A percentile compares a stretch with the other conserved stretches of the same genome.
These are phyloP conservation scores for Hypoxylon fragiforme DNA, from an alignment of 495 filamentous ascomycete genomes.

Conservation along the genomic window DNA sequence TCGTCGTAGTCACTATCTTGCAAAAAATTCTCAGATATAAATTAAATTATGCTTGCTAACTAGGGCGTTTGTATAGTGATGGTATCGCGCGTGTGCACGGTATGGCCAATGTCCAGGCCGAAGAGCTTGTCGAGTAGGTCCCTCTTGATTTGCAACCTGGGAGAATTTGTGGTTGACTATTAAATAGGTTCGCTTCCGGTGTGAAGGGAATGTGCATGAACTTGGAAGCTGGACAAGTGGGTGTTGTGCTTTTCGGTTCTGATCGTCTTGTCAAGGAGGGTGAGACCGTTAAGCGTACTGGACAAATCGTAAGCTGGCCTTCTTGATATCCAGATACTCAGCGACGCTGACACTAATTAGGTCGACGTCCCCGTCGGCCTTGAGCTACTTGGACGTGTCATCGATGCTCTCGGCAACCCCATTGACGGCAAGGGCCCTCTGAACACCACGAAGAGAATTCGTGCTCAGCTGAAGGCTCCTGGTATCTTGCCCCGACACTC, in stretches of 20 bases:
- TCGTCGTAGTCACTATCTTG: background rate
- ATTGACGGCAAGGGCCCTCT: conserved; percentile 99
- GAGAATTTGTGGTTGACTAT: conserved; percentile 35
- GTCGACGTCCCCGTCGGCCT: conserved; percentile 95
- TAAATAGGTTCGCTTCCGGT: conserved; percentile 89
- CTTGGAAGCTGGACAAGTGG: conserved; percentile 98
- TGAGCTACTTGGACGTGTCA: conserved; percentile 94
- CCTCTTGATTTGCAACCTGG: conserved; percentile 13
- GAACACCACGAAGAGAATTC: conserved; percentile 86
- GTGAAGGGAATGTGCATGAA: conserved; percentile 99
- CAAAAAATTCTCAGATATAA: conserved; percentile 2
- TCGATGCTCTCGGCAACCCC: conserved; percentile 97
- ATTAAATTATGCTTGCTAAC: conserved; percentile 45
- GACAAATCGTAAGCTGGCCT: conserved; percentile 82
- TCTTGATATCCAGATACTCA: conserved; percentile 1
- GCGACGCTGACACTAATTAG: conserved; percentile 48
- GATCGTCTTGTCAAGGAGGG: conserved; percentile 99
- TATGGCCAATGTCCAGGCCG: conserved; percentile 99
- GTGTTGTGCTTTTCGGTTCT: conserved; percentile 99
- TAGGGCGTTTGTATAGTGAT: conserved; percentile 67
- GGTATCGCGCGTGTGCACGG: conserved; percentile 99
- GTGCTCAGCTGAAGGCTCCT: conserved; percentile 98
- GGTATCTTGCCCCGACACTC: conserved; percentile 96
- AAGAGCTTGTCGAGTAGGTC: conserved; percentile 99
- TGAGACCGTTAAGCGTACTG: conserved; percentile 99